A percentile compares a stretch with the other conserved stretches of the same genome.
These are phyloP conservation scores for Aspergillus oerlinghausenensis DNA, from an alignment of 2,329 filamentous ascomycete genomes.

Conservation along the genomic window DNA sequence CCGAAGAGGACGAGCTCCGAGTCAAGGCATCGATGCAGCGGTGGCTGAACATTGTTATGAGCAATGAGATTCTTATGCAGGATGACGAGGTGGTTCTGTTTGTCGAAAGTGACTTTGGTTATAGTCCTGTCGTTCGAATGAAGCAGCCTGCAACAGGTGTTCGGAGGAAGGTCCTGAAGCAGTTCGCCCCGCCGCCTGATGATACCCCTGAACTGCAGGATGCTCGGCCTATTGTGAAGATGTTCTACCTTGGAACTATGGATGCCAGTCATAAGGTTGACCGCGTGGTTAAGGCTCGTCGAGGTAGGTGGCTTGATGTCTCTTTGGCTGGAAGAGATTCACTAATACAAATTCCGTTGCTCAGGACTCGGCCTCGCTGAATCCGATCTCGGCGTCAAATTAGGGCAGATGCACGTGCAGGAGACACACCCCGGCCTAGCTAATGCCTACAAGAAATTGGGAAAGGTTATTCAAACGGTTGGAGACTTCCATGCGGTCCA, in stretches of 20 bases:
- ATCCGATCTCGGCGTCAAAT: slow-evolving; percentile 86
- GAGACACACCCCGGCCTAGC: slow-evolving; percentile 84
- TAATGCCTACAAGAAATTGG: slow-evolving; percentile 90
- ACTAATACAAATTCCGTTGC: slow-evolving; percentile 5
- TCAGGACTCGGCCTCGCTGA: slow-evolving; percentile 84
- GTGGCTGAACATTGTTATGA: slow-evolving; percentile 92
- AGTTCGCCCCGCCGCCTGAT: slow-evolving; percentile 94
- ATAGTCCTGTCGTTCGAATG: slow-evolving; percentile 90
- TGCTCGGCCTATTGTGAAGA: slow-evolving; percentile 84
- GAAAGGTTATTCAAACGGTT: slow-evolving; percentile 85
- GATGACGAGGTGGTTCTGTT: slow-evolving; percentile 98
- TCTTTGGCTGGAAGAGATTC: background rate
- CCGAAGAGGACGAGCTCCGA: slow-evolving; percentile 87
- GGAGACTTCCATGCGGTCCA: slow-evolving; percentile 96
- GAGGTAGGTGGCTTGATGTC: slow-evolving; percentile 57
- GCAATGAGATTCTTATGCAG: slow-evolving; percentile 84
- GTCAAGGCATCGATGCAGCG: slow-evolving; percentile 87
- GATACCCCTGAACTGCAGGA: slow-evolving; percentile 92
- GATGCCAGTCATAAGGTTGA: slow-evolving; percentile 97
- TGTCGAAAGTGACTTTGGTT: slow-evolving; percentile 98
- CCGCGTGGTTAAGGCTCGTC: slow-evolving; percentile 81
- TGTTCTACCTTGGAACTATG: slow-evolving; percentile 93
- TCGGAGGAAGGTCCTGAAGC: slow-evolving; percentile 90
- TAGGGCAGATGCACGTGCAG: slow-evolving; percentile 80
- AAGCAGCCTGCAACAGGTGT: slow-evolving; percentile 97